Base-by-base conservation (phyloP, 2,329 filamentous ascomycete species). In the Exophiala phaeomuriformis region DNA sequence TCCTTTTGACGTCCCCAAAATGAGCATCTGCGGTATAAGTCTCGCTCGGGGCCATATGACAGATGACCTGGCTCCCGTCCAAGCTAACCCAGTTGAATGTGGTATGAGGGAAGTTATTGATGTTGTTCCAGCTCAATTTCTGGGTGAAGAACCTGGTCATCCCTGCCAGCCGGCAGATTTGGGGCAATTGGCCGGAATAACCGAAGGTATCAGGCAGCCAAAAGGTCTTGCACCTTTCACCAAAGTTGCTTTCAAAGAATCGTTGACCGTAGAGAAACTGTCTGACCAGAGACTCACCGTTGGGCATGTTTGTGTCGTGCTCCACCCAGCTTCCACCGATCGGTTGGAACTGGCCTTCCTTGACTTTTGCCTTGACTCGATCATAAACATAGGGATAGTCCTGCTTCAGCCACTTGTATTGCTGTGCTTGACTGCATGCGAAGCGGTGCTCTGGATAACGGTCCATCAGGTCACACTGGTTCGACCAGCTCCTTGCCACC, bases 71-170 rank as follows among this genome's bases (percentile, higher is more conserved):
- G 65, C 88, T 95, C 53, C 93, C 91, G 68, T 98, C 93, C 9
- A 96, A 81, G 8, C 90, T 83, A 32, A 98, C 90, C 93, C 93
- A 98, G 71, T 95, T 95, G 77, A 98, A 98, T 0, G 93, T 97
- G 4, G 93, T 97, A 67, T 97, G 93, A 0, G 93, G 93, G 73
- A 97, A 98, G 66, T 87, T 95, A 74, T 97, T 97, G 78, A 97
- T 97, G 69, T 97, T 97, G 75, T 97, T 97, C 93, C 93, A 98
- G 75, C 91, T 97, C 55, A 98, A 77, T 74, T 98, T 98, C 71
- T 98, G 93, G 0, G 93, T 98, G 65, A 98, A 86, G 76, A 98
- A 98, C 33, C 91, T 83, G 53, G 82, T 87, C 93, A 98, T 97
- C 19, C 90, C 91, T n/a, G 93, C 87, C 30, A 96, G 75, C 2